Base-by-base conservation (phyloP, 23 red algal genomes). In the Gracilariopsis chorda region DNA sequence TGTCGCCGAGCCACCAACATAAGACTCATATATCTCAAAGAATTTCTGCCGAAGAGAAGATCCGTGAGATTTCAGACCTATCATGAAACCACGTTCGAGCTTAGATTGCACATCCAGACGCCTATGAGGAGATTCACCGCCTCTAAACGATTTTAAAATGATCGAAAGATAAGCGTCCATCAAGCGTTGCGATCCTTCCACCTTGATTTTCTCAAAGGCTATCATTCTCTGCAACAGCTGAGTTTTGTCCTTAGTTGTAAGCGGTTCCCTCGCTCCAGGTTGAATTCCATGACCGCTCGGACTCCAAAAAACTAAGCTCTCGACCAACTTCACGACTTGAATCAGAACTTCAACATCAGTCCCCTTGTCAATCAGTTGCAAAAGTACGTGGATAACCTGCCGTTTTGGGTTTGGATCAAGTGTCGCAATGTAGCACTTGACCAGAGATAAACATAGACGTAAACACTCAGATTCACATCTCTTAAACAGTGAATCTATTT, bases 81-180 rank as follows among this genome's bases (percentile, higher is more conserved):
- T 64, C 76, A 98, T 77, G 40, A 98, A 98, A 0, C 51, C 87
- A 14, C 91, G 74, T 78, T 97, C 94, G 57, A 97, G 94, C 55
- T 89, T 92, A 11, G 77, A 40, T 42, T 83, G 53, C 42, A 80
- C n/a, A 10, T 97, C 95, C 9, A 63, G 44, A 35, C 91, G 65
- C 33, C 62, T 78, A 29, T 36, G 62, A 3, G 59, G 47, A 20
- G 42, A 42, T 19, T 49, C 57, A 27, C 44, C 55, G 2, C 63
- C 94, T 44, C 55, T 82, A 23, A 97, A 97, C 6, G 88, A 59
- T 24, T 55, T 60, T 11, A 91, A 82, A 5, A 98, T 71, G 23
- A 98, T 77, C 1, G 69, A 41, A 37, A 98, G 79, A 30, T 83
- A 89, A 12, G 73, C 57, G 6, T 80, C 63, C 74, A 81, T 82